Conservation (phyloP, 805 yeast species). For the Barnettozyma siamensis region DNA sequence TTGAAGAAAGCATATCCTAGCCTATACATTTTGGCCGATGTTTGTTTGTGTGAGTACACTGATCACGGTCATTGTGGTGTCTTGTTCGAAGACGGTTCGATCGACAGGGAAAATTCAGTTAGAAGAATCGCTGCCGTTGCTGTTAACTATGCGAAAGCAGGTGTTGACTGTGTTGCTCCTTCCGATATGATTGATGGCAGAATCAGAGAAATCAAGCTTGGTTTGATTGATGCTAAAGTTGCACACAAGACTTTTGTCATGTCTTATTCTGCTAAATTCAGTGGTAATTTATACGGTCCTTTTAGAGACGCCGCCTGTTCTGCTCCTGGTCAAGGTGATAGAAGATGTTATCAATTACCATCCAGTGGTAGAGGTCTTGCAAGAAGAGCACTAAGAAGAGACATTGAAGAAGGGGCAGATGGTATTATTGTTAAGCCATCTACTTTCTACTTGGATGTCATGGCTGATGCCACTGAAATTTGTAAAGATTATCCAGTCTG, state of each 20-base stretch:
- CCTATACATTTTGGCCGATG: slow-evolving; percentile 86
- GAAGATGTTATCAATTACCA: slow-evolving; percentile 91
- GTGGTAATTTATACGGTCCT: slow-evolving; percentile 91
- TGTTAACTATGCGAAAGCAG: slow-evolving; percentile 90
- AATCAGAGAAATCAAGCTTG: slow-evolving; percentile 78
- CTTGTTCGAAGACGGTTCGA: slow-evolving; percentile 77
- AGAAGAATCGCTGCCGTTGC: slow-evolving; percentile 90
- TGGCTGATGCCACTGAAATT: slow-evolving; percentile 79
- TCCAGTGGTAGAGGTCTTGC: slow-evolving; percentile 91
- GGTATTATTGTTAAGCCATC: slow-evolving; percentile 95
- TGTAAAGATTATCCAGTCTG: slow-evolving; percentile 85
- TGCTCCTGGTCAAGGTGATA: slow-evolving; percentile 82
- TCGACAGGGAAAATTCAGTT: slow-evolving; percentile 70
- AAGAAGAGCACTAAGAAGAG: slow-evolving; percentile 82
- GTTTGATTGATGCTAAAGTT: slow-evolving; percentile 70
- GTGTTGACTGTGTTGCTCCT: slow-evolving; percentile 94
- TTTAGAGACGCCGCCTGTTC: slow-evolving; percentile 97
- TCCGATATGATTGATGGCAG: slow-evolving; percentile 98
- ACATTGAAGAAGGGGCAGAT: slow-evolving; percentile 89
- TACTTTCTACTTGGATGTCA: slow-evolving; percentile 87
- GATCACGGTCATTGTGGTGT: slow-evolving; percentile 98
- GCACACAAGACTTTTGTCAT: slow-evolving; percentile 87
- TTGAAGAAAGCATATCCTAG: slow-evolving; percentile 68
- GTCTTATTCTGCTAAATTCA: slow-evolving; percentile 92
- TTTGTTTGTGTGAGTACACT: slow-evolving; percentile 94